Percentiles rank a stretch among this genome's conserved stretches.
Conservation (phyloP, 345 rosid species). For the Moringa oleifera region DNA sequence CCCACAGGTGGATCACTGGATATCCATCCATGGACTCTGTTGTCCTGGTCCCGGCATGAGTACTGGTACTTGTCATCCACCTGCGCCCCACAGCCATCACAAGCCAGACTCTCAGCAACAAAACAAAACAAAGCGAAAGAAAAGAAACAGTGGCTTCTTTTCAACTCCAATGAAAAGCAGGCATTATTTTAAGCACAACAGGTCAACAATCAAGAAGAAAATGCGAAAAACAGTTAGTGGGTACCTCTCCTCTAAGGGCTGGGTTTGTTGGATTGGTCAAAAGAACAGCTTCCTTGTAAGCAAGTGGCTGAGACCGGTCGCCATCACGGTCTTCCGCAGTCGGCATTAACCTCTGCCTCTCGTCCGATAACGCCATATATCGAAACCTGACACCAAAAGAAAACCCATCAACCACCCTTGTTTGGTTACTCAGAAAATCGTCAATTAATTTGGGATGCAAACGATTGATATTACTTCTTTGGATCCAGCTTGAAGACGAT, state of each 20-base stretch:
- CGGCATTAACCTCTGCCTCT: constrained; percentile 71
- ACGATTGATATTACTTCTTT: constrained; percentile 36
- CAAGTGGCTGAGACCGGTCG: constrained; percentile 37
- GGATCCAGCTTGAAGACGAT: constrained; percentile 69
- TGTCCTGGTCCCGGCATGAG: constrained; percentile 49
- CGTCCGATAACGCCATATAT: constrained; percentile 74
- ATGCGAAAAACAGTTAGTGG: neutral
- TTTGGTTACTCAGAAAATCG: too few relatives aligned
- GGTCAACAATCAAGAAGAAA: neutral
- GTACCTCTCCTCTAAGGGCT: constrained; percentile 67
- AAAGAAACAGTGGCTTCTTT: neutral
- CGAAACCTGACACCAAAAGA: constrained; percentile 47
- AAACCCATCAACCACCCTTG: too few relatives aligned
- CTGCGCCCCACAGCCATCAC: constrained; percentile 31
- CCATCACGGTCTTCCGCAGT: constrained; percentile 36
- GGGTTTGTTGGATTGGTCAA: constrained; percentile 52
- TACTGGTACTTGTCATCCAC: constrained; percentile 92
- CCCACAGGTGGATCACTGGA: constrained; percentile 45
- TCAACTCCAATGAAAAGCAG: neutral
- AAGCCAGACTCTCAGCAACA: neutral
- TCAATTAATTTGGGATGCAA: neutral
- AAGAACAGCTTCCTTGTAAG: constrained; percentile 84
- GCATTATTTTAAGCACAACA: neutral
- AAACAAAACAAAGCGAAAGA: neutral
- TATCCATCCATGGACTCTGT: constrained; percentile 82